Conservation (phyloP, 257 asterid genomes). For the Lavandula angustifolia region DNA sequence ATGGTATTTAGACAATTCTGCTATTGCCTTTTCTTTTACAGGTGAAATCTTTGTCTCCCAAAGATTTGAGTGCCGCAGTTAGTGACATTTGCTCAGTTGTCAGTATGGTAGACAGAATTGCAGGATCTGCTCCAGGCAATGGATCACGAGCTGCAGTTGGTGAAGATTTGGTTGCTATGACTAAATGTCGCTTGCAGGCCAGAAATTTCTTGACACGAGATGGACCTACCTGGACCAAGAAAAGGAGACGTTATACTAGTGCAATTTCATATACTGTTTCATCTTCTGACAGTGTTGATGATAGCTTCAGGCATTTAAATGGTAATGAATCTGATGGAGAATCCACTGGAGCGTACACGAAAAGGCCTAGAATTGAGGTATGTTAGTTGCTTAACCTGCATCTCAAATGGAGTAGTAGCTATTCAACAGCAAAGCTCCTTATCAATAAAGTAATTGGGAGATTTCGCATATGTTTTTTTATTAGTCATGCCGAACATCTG, state of each 20-base stretch:
- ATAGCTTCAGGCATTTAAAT: slow-evolving; percentile 57
- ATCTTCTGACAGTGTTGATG: slow-evolving; percentile 69
- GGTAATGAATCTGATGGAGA: slow-evolving; percentile 83
- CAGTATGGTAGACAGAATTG: slow-evolving; percentile 91
- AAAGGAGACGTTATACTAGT: slow-evolving; percentile 82
- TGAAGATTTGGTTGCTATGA: slow-evolving; percentile 97
- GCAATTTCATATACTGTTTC: slow-evolving; percentile 77
- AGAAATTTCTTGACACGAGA: slow-evolving; percentile 78
- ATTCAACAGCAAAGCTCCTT: slow-evolving; percentile 10
- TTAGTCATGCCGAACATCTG: too few relatives aligned
- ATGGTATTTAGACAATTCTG: slow-evolving; percentile 1
- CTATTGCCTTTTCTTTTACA: slow-evolving; percentile 41
- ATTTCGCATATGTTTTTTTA: slow-evolving; percentile 17
- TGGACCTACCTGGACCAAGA: slow-evolving; percentile 78
- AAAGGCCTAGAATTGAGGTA: slow-evolving; percentile 73
- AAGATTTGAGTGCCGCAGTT: slow-evolving; percentile 70
- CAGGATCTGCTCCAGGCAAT: slow-evolving; percentile 99
- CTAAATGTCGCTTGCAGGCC: slow-evolving; percentile 88
- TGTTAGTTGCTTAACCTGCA: slow-evolving; percentile 27
- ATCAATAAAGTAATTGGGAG: neutral
- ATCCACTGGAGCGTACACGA: slow-evolving; percentile 76
- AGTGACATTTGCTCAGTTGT: slow-evolving; percentile 88
- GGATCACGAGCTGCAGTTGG: slow-evolving; percentile 98
- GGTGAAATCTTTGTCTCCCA: slow-evolving; percentile 70
- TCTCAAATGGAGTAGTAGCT: slow-evolving; percentile 25